Evolutionary conservation across 2,329 filamentous ascomycete species (phyloP).

Genomic region (Colletotrichum sp.): DNA sequence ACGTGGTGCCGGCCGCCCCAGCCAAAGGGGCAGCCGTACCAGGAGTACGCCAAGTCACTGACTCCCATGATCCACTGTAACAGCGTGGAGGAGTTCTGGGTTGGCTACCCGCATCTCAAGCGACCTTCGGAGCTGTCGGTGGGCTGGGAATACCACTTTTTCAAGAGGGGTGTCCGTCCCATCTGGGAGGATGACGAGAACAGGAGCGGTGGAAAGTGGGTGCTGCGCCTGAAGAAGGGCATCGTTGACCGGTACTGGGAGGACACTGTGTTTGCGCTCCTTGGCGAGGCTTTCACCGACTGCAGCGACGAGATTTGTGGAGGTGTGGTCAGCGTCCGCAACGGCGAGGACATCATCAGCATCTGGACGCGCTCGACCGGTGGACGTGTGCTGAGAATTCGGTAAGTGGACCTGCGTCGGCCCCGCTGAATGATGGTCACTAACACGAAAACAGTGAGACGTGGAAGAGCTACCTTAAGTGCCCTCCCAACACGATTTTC

Average conservation of each 20-base stretch:
- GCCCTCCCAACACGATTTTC: slow-evolving; percentile 87
- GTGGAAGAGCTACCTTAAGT: slow-evolving; percentile 86
- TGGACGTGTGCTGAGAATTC: slow-evolving; percentile 92
- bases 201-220: slow-evolving; percentile 96
- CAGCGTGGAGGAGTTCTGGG: slow-evolving; percentile 90
- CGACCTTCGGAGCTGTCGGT: slow-evolving; percentile 85
- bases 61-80: slow-evolving; percentile 82
- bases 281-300: slow-evolving; percentile 93
- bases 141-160: slow-evolving; percentile 97
- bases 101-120: slow-evolving; percentile 87
- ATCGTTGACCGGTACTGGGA: slow-evolving; percentile 98
- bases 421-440: not conserved
- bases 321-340: slow-evolving; percentile 90
- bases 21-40: slow-evolving; percentile 85
- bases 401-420: slow-evolving; percentile 60
- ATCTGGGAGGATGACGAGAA: slow-evolving; percentile 99
- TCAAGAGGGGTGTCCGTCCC: slow-evolving; percentile 93
- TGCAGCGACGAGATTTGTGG: slow-evolving; percentile 94
- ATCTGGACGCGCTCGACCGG: slow-evolving; percentile 97
- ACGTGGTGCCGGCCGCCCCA: slow-evolving; percentile 98
- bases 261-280: slow-evolving; percentile 85
- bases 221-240: slow-evolving; percentile 94
- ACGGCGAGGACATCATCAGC: slow-evolving; percentile 95
- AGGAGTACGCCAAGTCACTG: slow-evolving; percentile 96
- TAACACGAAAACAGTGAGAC: slow-evolving; percentile 70